These are phyloP conservation scores for Geotrichum armillariae DNA, from an alignment of 1,139 yeast species.

Conservation along the genomic window DNA sequence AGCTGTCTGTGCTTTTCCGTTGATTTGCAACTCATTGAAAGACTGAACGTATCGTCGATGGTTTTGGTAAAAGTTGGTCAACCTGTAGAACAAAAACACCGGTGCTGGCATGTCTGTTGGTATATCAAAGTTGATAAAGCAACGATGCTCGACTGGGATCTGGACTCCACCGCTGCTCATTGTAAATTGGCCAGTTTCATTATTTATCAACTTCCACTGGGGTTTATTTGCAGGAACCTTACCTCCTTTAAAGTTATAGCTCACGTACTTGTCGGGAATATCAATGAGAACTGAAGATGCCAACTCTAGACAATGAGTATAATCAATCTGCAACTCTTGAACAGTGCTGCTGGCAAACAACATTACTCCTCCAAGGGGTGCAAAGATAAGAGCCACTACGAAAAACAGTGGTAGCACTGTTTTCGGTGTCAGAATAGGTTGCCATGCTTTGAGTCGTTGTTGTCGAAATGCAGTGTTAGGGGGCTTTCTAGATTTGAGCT, in stretches of 20 bases:
- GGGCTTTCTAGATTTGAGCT: slow-evolving; percentile 41
- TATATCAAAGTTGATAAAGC: slow-evolving; percentile 75
- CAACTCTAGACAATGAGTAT: slow-evolving; percentile 64
- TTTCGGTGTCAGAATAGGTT: slow-evolving; percentile 87
- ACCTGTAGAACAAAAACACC: slow-evolving; percentile 73
- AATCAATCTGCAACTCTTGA: slow-evolving; percentile 79
- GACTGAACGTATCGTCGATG: slow-evolving; percentile 93
- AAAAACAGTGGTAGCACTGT: slow-evolving; percentile 83
- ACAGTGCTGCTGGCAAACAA: slow-evolving; percentile 75
- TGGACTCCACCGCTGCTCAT: slow-evolving; percentile 26
- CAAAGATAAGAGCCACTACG: slow-evolving; percentile 74
- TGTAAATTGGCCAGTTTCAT: slow-evolving; percentile 38
- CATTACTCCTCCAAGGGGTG: slow-evolving; percentile 91
- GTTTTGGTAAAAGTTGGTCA: slow-evolving; percentile 85
- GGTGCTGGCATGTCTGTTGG: slow-evolving; percentile 76
- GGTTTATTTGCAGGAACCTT: slow-evolving; percentile 42
- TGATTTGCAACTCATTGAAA: slow-evolving; percentile 84
- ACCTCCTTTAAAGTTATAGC: slow-evolving; percentile 50
- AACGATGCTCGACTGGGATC: slow-evolving; percentile 40
- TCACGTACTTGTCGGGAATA: slow-evolving; percentile 61
- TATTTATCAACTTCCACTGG: slow-evolving; percentile 64
- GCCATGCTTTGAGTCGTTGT: slow-evolving; percentile 51
- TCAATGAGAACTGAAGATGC: slow-evolving; percentile 59
- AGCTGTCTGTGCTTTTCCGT: slow-evolving; percentile 66
- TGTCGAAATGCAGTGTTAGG: slow-evolving; percentile 49